Evolutionary conservation across 2,329 filamentous ascomycete genomes (phyloP).

Genomic region (Fusarium lateritium): DNA sequence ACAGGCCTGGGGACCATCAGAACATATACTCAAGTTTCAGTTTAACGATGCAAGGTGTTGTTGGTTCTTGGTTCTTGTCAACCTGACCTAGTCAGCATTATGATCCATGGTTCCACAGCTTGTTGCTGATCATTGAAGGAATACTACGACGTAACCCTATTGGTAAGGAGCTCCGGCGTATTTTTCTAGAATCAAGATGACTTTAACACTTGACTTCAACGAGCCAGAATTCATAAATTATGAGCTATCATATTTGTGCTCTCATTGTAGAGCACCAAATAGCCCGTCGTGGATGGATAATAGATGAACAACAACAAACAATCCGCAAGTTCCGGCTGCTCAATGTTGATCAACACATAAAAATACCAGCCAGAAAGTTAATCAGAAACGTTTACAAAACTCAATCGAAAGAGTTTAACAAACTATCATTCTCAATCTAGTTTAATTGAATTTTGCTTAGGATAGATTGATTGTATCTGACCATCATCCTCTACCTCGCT

Average conservation of each 20-base stretch:
- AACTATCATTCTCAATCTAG: constrained; percentile 16
- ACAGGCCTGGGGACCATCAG: background rate
- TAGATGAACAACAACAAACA: too few relatives aligned
- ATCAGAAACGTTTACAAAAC: background rate
- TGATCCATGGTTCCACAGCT: constrained; percentile 22
- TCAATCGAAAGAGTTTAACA: background rate
- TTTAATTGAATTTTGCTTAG: background rate
- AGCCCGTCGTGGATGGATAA: too few relatives aligned
- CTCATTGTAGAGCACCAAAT: too few relatives aligned
- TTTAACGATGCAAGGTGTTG: background rate
- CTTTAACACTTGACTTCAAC: background rate
- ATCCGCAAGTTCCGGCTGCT: too few relatives aligned
- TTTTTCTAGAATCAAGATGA: constrained; percentile 4
- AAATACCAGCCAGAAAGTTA: background rate
- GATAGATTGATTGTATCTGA: background rate
- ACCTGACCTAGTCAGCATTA: constrained; percentile 14
- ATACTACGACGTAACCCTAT: constrained; percentile 1
- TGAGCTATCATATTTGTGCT: too few relatives aligned
- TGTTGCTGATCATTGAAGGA: constrained; percentile 14
- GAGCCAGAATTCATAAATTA: background rate
- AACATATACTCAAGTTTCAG: constrained; percentile 5
- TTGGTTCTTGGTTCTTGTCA: constrained; percentile 21
- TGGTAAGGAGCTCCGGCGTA: background rate
- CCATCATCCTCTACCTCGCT: background rate
- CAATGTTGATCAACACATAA: too few relatives aligned